phyloP scores from a whole-genome alignment of 192 early-diverging fungal species.

The Helicostylum pulchrum region DNA sequence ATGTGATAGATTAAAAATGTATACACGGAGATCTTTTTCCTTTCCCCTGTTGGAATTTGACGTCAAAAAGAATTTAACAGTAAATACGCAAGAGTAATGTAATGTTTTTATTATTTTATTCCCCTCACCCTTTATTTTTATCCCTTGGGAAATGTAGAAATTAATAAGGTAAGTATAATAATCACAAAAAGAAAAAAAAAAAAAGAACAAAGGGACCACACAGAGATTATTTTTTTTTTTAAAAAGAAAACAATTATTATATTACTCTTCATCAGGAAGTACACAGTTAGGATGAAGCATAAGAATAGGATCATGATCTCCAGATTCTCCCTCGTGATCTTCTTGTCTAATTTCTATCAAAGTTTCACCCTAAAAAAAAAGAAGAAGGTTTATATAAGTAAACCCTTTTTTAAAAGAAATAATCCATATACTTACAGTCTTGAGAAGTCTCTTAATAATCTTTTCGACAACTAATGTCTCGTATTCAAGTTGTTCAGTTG shows the following conservation, averaged over 20 bases:
- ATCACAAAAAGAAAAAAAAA: not conserved
- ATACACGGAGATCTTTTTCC: no score
- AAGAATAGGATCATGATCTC: constrained; percentile 19
- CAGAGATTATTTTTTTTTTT: no score
- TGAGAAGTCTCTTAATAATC: constrained; percentile 64
- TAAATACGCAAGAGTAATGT: no score
- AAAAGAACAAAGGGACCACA: not conserved
- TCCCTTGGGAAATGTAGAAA: no score
- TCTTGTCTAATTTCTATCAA: constrained; percentile 28
- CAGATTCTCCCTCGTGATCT: constrained; percentile 4
- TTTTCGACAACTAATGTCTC: constrained; percentile 62
- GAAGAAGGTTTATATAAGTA: not conserved
- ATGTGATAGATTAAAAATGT: no score
- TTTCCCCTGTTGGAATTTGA: no score
- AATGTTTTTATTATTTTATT: no score
- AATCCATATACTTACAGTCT: constrained; percentile 47
- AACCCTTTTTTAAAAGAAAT: not conserved
- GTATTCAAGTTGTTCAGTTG: constrained; percentile 55
- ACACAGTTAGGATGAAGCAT: constrained; percentile 34
- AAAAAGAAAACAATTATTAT: no score
- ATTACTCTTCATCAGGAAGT: constrained; percentile 8
- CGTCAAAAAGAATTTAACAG: no score
- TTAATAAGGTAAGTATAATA: not conserved
- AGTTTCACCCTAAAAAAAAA: constrained; percentile 16
- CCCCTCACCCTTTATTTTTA: no score